These are phyloP conservation scores for Xylariales sp. DNA, from an alignment of 2,329 filamentous ascomycete species.

Conservation along the genomic window DNA sequence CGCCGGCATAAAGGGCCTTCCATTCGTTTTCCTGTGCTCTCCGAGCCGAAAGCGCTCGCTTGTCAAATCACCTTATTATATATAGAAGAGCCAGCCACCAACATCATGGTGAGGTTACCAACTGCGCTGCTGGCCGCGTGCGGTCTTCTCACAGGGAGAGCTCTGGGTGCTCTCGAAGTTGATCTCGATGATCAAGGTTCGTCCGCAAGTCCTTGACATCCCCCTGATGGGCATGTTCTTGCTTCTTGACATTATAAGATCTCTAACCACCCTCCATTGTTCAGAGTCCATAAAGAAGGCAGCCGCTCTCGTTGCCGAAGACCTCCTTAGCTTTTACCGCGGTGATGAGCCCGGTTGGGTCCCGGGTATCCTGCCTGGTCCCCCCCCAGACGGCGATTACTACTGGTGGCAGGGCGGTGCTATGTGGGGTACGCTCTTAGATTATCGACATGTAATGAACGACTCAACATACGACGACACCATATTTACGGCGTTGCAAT, in stretches of 20 bases:
- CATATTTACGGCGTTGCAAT: conserved; percentile 66
- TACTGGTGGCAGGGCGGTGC: conserved; percentile 82
- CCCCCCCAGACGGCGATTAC: conserved; percentile 66
- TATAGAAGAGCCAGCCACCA: conserved; percentile 1
- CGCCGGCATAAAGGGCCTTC: conserved; percentile 5
- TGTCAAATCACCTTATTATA: conserved; percentile 3
- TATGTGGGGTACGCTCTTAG: conserved; percentile 75
- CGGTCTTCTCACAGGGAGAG: conserved; percentile 42
- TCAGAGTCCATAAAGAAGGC: conserved; percentile 60
- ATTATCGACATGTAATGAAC: conserved; percentile 78
- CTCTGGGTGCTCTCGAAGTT: conserved; percentile 46
- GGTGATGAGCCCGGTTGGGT: conserved; percentile 63
- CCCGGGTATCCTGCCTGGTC: conserved; percentile 68
- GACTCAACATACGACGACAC: conserved; percentile 67
- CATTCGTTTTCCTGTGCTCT: conserved; percentile 16
- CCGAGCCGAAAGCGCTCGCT: conserved; percentile 12
- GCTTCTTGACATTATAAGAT: neutral
- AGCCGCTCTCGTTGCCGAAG: conserved; percentile 61
- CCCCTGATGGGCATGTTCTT: neutral
- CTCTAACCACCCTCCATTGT: conserved; percentile 16
- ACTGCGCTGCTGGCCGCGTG: conserved; percentile 45
- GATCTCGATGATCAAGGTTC: conserved; percentile 48
- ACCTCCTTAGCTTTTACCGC: conserved; percentile 63
- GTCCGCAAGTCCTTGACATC: conserved; percentile 25
- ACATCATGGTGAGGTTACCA: conserved; percentile 39